phyloP scores from a whole-genome alignment of 176 grass and related monocot genomes.

The Tillandsia fasciculata region DNA sequence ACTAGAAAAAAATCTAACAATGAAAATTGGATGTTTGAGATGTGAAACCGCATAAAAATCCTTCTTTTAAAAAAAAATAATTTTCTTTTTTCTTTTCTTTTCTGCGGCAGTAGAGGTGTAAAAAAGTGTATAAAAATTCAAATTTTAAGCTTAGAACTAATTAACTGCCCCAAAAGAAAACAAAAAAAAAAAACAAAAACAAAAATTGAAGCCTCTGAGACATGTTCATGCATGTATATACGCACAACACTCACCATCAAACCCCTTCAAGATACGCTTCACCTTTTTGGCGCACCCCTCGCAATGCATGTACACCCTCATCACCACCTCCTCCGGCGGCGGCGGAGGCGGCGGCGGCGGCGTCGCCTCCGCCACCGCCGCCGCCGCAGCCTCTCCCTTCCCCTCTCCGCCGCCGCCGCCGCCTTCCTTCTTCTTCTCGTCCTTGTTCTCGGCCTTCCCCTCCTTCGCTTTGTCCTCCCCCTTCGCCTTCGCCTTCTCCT shows the following conservation, averaged over 20 bases:
- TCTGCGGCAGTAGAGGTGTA: no score
- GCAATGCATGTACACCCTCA: constrained; percentile 99
- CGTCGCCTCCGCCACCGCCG: constrained; percentile 16
- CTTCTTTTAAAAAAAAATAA: no score
- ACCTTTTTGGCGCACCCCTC: constrained; percentile 88
- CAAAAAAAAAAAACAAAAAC: not conserved
- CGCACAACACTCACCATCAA: constrained; percentile 47
- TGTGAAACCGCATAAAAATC: not conserved
- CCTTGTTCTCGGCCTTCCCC: constrained; percentile 17
- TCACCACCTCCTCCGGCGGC: constrained; percentile 86
- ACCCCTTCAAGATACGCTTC: constrained; percentile 60
- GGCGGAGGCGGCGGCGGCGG: constrained; percentile 29
- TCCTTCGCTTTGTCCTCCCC: constrained; percentile 29
- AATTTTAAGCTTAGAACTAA: not conserved
- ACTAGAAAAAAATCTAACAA: no score
- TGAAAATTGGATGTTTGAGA: no score
- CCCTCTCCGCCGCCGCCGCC: constrained; percentile 13
- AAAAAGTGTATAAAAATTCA: not conserved
- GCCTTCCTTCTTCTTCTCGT: constrained; percentile 5
- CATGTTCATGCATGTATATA: not conserved
- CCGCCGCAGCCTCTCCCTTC: not conserved
- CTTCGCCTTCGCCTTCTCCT: constrained; percentile 33
- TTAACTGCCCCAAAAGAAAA: not conserved
- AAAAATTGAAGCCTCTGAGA: not conserved
- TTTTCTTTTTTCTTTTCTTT: not conserved